These are phyloP conservation scores for Exophiala lecanii-corni DNA, from an alignment of 2,329 filamentous ascomycete species.

Conservation along the genomic window DNA sequence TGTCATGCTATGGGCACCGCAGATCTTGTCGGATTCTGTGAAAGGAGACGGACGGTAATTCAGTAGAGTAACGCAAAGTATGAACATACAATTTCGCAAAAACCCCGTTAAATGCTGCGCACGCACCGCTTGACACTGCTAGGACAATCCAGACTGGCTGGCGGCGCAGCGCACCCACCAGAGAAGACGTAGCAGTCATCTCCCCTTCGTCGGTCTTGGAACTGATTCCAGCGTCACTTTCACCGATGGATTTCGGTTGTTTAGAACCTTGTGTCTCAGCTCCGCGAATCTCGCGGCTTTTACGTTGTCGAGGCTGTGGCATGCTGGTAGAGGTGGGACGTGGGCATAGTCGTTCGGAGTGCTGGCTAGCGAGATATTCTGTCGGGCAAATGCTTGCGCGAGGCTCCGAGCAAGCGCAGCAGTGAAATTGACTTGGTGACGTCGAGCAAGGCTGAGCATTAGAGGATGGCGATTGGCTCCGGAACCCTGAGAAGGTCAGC, in stretches of 20 bases:
- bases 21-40: too few relatives aligned
- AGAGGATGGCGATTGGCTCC: too few relatives aligned
- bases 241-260: neutral
- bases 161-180: constrained; percentile 17
- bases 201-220: neutral
- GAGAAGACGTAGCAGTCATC: constrained; percentile 9
- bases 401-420: too few relatives aligned
- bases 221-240: neutral
- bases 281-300: neutral
- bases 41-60: too few relatives aligned
- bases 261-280: neutral
- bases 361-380: too few relatives aligned
- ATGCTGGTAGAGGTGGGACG: constrained; percentile 9
- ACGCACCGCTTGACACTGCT: constrained; percentile 57
- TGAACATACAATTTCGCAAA: constrained; percentile 62
- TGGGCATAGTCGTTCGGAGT: too few relatives aligned
- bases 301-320: constrained; percentile 13
- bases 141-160: constrained; percentile 48
- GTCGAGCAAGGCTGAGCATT: too few relatives aligned
- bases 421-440: too few relatives aligned
- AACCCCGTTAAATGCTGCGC: constrained; percentile 61
- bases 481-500: too few relatives aligned
- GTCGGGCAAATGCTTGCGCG: too few relatives aligned
- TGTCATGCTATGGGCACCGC: too few relatives aligned
- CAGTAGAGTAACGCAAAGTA: too few relatives aligned